phyloP scores from a whole-genome alignment of 1,139 yeast genomes.

The Candida gigantensis region DNA sequence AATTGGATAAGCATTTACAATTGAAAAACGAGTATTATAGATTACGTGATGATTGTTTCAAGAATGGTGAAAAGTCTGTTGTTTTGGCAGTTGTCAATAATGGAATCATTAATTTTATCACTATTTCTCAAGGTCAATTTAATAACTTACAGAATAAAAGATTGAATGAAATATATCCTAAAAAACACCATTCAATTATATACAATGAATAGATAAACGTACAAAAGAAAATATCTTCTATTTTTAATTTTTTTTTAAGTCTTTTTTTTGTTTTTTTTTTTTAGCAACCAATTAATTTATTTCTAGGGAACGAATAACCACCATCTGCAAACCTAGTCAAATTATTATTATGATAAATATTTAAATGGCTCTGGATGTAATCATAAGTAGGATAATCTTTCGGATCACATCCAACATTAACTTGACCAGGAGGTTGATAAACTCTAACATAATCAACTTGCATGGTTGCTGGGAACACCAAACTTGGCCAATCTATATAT shows the following conservation, averaged over 20 bases:
- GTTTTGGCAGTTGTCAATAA: conserved; percentile 69
- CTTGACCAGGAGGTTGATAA: conserved; percentile 64
- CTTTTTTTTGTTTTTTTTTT: too few species aligned
- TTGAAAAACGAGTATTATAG: conserved; percentile 28
- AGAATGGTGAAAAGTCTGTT: conserved; percentile 52
- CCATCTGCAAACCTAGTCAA: conserved; percentile 66
- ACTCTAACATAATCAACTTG: conserved; percentile 75
- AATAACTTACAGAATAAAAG: conserved; percentile 27
- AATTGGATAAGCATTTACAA: conserved; percentile 26
- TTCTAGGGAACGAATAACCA: conserved; percentile 66
- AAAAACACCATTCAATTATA: conserved; percentile 15
- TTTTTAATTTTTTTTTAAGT: too few species aligned
- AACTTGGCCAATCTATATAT: conserved; percentile 73
- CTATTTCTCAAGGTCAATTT: conserved; percentile 57
- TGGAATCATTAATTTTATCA: conserved; percentile 70
- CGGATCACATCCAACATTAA: conserved; percentile 74
- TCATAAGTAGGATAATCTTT: conserved; percentile 68
- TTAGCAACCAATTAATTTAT: conserved; percentile 21
- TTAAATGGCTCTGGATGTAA: conserved; percentile 63
- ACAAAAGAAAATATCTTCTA: background rate
- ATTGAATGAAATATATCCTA: conserved; percentile 14
- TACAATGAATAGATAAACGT: conserved; percentile 10
- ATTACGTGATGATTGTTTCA: conserved; percentile 29
- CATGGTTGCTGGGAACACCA: conserved; percentile 68
- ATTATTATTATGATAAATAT: conserved; percentile 65